Base-by-base conservation (phyloP, 2,329 filamentous ascomycete genomes). In the Fusarium sp. region DNA sequence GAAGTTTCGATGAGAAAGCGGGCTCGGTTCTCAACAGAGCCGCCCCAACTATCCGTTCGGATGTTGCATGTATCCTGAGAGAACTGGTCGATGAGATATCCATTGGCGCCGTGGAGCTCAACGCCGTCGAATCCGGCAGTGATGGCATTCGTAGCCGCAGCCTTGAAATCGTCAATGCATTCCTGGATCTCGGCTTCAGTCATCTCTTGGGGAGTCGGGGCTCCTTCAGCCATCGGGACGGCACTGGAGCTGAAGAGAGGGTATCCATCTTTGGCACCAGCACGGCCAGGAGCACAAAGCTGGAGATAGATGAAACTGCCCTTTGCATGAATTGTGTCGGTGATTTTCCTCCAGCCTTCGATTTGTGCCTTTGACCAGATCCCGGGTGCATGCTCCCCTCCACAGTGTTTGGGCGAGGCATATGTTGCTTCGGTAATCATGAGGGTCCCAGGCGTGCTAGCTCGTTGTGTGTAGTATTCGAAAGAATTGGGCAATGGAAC, bases 101-200 rank as follows among this genome's bases (percentile, higher is more conserved):
- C 87, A 67, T 89, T 88, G 6, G 86, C 86, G 8, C 77, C 83
- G 66, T 86, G 82, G 11, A 84, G 74, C 68, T 94, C 92, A 51
- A 94, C 87, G 3, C 88, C 89, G 74, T 94, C 92, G 44, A 90
- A 90, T 0, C 92, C 92, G 3, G 87, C 88, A 1, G 84, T 82
- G 2, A 92, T 77, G 1, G 40, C 40, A 43, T 43, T 43, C 18
- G 18, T 43, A 12, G 40, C 40, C 3, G 40, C 40, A 11, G 16
- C 16, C 12, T 11, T 11, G 23, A 18, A 43, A 23, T 7, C 11
- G 6, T 43, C 16, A 15, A 43, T 12, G 23, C 16, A 23, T 16
- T 43, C n/a, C 18, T 43, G 16, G 18, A 43, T 43, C 9, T 43
- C 18, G 3, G 7, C 3, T 34, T 34, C 31, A 9, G 31, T 34